phyloP scores from a whole-genome alignment of 164 flowering plant genomes.

The Taxillus chinensis region DNA sequence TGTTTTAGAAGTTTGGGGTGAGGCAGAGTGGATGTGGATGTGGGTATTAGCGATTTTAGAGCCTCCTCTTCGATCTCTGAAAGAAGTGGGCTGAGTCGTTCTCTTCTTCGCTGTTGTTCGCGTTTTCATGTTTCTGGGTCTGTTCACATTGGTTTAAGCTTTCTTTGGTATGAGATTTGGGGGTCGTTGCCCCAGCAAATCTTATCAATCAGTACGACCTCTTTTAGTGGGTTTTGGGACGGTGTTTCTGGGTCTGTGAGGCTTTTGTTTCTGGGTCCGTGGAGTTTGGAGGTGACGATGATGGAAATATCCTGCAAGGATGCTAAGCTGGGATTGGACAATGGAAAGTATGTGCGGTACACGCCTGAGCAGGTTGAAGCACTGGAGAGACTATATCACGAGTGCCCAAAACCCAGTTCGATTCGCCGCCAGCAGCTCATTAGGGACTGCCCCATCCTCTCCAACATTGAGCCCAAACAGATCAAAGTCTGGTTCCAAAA shows the following conservation, averaged over 20 bases:
- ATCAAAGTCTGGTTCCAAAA: constrained; percentile 99
- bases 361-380: constrained; percentile 99
- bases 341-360: constrained; percentile 90
- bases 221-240: background rate
- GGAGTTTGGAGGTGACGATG: constrained; percentile 16
- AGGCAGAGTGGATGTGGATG: no score
- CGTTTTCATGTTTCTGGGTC: no score
- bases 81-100: no score
- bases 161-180: constrained; percentile 1
- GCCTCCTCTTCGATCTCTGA: no score
- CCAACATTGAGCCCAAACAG: constrained; percentile 93
- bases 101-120: no score
- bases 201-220: background rate
- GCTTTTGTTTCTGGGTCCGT: background rate
- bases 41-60: no score
- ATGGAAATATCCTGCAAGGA: constrained; percentile 85
- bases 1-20: no score
- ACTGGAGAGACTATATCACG: constrained; percentile 88
- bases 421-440: constrained; percentile 92
- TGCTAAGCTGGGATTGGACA: constrained; percentile 55
- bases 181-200: background rate
- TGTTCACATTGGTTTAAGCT: background rate
- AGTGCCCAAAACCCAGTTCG: constrained; percentile 95
- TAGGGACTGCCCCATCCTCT: constrained; percentile 89
- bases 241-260: background rate